Evolutionary conservation across 1,284 basidiomycete genomes (phyloP).

Genomic region (Wallemia ichthyophaga): DNA sequence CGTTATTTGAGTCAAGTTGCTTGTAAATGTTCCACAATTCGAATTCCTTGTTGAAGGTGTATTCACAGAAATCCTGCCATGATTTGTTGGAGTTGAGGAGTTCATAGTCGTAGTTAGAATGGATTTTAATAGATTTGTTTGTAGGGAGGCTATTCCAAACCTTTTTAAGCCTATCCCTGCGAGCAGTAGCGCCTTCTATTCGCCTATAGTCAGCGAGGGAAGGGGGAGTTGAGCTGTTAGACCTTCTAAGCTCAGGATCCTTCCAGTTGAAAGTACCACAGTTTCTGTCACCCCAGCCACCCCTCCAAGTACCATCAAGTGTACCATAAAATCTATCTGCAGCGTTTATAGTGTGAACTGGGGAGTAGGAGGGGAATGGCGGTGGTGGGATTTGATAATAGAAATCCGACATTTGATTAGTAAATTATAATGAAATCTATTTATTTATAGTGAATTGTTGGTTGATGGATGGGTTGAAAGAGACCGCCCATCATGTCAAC

Average conservation of each 20-base stretch:
- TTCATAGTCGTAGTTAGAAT: not conserved
- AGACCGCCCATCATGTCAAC: no score
- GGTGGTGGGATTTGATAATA: not conserved
- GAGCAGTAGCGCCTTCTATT: not conserved
- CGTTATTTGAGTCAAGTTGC: not conserved
- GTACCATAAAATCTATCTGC: not conserved
- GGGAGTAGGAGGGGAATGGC: not conserved
- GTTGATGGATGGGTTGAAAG: no score
- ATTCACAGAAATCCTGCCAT: not conserved
- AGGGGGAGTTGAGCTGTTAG: not conserved
- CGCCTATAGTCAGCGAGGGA: not conserved
- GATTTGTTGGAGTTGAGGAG: not conserved
- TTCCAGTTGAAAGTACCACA: not conserved
- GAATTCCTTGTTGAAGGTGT: not conserved
- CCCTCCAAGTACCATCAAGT: not conserved
- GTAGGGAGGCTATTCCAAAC: not conserved
- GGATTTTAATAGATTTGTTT: not conserved
- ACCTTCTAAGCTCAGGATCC: not conserved
- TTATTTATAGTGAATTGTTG: no score
- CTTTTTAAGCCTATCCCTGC: not conserved
- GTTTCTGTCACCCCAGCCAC: not conserved
- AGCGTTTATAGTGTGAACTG: not conserved
- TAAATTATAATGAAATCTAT: no score
- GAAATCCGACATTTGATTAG: not conserved
- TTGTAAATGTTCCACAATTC: not conserved